These are phyloP conservation scores for Chloris gayana DNA, from an alignment of 176 grass and related monocot genomes.

Conservation along the genomic window DNA sequence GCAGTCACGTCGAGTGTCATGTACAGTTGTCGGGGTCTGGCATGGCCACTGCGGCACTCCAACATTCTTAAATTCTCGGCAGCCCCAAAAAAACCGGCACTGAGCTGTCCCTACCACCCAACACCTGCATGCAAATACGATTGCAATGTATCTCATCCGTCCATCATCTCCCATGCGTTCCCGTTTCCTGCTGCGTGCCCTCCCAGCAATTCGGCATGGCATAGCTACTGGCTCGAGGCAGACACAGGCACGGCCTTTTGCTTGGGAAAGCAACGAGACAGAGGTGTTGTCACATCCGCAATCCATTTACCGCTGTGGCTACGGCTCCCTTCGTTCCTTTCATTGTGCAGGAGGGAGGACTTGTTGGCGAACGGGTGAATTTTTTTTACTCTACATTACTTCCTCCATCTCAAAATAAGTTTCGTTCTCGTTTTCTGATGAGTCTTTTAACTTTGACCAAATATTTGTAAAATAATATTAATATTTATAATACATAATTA, in stretches of 20 bases:
- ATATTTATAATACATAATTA: too few relatives aligned
- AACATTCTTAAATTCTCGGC: neutral
- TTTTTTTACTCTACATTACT: too few relatives aligned
- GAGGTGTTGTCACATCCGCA: conserved; percentile 33
- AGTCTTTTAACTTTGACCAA: too few relatives aligned
- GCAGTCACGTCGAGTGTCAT: neutral
- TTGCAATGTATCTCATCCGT: too few relatives aligned
- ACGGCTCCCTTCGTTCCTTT: neutral
- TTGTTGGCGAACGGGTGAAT: neutral
- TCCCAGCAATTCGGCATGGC: conserved; percentile 32
- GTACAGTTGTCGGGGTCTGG: neutral
- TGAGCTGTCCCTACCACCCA: neutral
- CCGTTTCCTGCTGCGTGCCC: neutral
- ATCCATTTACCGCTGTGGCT: too few relatives aligned
- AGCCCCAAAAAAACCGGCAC: neutral
- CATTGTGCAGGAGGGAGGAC: neutral
- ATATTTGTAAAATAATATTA: too few relatives aligned
- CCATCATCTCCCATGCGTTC: too few relatives aligned
- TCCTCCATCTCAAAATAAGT: too few relatives aligned
- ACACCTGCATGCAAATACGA: too few relatives aligned
- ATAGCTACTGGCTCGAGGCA: neutral
- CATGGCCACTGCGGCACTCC: neutral
- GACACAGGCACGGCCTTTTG: neutral
- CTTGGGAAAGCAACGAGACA: conserved; percentile 35
- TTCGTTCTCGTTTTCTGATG: too few relatives aligned